These are phyloP conservation scores for Pyrenophora teres DNA, from an alignment of 2,329 filamentous ascomycete genomes.

Conservation along the genomic window DNA sequence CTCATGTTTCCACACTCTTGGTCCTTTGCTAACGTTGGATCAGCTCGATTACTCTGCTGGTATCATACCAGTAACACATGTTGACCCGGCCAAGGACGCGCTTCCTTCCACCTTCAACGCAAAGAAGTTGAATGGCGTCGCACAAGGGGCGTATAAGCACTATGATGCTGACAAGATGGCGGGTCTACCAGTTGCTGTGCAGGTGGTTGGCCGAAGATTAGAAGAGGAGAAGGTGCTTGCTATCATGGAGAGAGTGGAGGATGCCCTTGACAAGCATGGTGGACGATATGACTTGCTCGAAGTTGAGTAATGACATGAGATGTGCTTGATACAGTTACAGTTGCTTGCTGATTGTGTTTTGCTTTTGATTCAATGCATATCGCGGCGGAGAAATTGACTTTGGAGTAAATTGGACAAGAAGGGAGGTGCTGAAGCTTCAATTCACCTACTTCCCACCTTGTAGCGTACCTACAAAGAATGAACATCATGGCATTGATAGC, in stretches of 20 bases:
- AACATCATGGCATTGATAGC: no score
- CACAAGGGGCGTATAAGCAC: slow-evolving; percentile 80
- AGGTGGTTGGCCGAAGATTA: slow-evolving; percentile 77
- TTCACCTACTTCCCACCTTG: no score
- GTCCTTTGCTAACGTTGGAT: slow-evolving; percentile 5
- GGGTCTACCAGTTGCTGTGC: slow-evolving; percentile 83
- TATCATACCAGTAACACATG: slow-evolving; percentile 82
- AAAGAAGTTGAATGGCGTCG: slow-evolving; percentile 75
- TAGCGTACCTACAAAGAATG: no score
- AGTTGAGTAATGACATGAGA: slow-evolving; percentile 38
- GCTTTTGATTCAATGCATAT: no score
- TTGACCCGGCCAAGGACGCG: slow-evolving; percentile 71
- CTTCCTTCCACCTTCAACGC: slow-evolving; percentile 66
- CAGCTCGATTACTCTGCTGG: slow-evolving; percentile 85
- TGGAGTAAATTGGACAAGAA: no score
- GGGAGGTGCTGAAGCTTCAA: no score
- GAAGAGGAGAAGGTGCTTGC: slow-evolving; percentile 88
- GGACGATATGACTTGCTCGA: slow-evolving; percentile 57
- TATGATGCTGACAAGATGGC: slow-evolving; percentile 85
- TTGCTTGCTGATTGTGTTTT: no score
- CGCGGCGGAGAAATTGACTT: no score
- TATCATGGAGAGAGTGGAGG: slow-evolving; percentile 78
- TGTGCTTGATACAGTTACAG: no score
- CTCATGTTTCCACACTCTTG: neutral
- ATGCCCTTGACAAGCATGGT: slow-evolving; percentile 65